Evolutionary conservation across 164 flowering plant species (phyloP), one percentile per base, ranked within the genome.

Genomic region (Liquidambar formosana): DNA sequence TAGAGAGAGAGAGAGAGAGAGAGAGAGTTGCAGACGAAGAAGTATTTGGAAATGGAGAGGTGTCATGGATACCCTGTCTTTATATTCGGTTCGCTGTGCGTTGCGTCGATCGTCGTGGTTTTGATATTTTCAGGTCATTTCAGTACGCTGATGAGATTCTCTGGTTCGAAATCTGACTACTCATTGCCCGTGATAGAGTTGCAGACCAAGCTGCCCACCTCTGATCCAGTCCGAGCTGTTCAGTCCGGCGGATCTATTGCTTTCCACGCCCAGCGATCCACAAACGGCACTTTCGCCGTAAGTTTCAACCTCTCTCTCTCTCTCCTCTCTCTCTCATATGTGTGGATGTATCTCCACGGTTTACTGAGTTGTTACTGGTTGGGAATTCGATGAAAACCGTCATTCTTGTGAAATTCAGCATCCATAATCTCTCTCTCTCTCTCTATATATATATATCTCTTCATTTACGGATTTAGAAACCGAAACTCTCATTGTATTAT

Each of bases 141-240:
- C 6, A 10, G 47, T n/a, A 3, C 47, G 15, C 23, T 49, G 47
- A 41, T 28, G 14, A 43, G 22, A 13, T 53, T 44, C 26, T 59
- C 65, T 16, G 54, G 23, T 65, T 45, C 63, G 3, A 66, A 11
- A 28, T 25, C 47, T 8, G 70, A 27, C 8, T 38, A 15, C 21
- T 11, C 70, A 0, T n/a, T 45, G 0, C 48, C 63, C 3, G 54
- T 10, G n/a, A 25, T 15, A 3, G 64, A 74, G 68, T 62, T 77
- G 59, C 73, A 57, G 46, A 64, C 65, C 26, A 66, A 48, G 48
- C 26, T 67, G 21, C n/a, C 23, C 4, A 11, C 46, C 22, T 23
- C 64, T 23, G 63, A 73, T 63, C 64, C 67, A 16, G 33, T 61
- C 68, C 70, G 33, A 52, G 67, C 67, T 16, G 63, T 73, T 15